Evolutionary conservation across 2,329 filamentous ascomycete species (phyloP).

Genomic region (Beauveria australis): DNA sequence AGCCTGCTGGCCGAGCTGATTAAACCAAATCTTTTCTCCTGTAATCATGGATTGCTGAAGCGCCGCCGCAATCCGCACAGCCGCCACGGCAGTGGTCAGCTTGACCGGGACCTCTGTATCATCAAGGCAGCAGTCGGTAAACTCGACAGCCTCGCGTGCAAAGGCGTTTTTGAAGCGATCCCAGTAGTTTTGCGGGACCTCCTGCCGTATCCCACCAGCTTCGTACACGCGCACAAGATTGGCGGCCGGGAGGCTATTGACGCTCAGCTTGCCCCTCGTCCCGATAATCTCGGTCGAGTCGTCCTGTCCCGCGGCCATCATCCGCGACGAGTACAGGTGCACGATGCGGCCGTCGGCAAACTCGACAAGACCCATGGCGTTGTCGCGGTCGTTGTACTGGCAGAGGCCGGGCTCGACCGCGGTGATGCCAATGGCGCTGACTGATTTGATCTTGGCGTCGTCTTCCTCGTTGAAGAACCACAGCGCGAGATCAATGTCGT

Average conservation of each 20-base stretch:
- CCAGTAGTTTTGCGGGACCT: neutral
- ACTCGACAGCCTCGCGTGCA: slow-evolving; percentile 41
- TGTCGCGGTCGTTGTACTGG: neutral
- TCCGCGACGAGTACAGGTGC: neutral
- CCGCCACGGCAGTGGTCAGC: slow-evolving; percentile 47
- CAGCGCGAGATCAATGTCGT: slow-evolving; percentile 47
- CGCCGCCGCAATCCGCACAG: slow-evolving; percentile 52
- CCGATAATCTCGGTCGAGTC: neutral
- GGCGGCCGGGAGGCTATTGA: neutral
- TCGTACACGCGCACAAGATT: neutral
- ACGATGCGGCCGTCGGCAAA: neutral
- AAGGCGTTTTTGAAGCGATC: neutral
- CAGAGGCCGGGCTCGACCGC: neutral
- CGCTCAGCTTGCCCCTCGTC: neutral
- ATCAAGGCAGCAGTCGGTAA: slow-evolving; percentile 51
- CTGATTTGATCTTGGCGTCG: slow-evolving; percentile 36
- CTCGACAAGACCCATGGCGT: neutral
- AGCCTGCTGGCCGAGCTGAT: slow-evolving; percentile 35
- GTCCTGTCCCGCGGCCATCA: neutral
- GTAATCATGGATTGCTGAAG: slow-evolving; percentile 49
- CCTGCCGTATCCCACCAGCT: neutral
- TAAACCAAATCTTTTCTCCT: slow-evolving; percentile 50
- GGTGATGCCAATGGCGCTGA: neutral
- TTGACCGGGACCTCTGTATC: slow-evolving; percentile 46
- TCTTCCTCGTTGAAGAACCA: slow-evolving; percentile 27